Conservation (phyloP, 2,329 filamentous ascomycete species). For the Monilinia laxa region DNA sequence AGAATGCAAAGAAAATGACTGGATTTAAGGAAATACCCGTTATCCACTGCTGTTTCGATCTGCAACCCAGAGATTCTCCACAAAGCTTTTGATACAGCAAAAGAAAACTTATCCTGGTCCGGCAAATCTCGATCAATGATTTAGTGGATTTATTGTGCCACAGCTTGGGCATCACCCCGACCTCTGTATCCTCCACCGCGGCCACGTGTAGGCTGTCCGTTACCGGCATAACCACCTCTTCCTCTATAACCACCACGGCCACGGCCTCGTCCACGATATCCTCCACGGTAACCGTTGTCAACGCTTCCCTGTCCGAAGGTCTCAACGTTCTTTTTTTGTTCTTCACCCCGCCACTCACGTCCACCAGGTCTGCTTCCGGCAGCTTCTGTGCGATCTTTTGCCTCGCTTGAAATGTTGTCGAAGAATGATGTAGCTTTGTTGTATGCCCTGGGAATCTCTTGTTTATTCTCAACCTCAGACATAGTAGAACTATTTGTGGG, state of each 20-base stretch:
- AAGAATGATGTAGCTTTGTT: constrained; percentile 93
- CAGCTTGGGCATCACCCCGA: constrained; percentile 33
- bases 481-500: constrained; percentile 44
- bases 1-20: constrained; percentile 28
- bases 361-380: constrained; percentile 68
- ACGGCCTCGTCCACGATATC: constrained; percentile 76
- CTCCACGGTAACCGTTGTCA: constrained; percentile 71
- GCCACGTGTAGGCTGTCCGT: constrained; percentile 33
- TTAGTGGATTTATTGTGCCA: constrained; percentile 30
- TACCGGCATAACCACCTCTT: constrained; percentile 31
- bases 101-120: constrained; percentile 29
- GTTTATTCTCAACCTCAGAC: constrained; percentile 40
- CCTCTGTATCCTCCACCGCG: constrained; percentile 38
- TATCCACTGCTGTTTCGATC: constrained; percentile 25
- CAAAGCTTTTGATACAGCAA: constrained; percentile 37
- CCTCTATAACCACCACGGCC: constrained; percentile 45
- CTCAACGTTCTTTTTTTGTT: constrained; percentile 94
- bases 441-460: constrained; percentile 58
- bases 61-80: constrained; percentile 30
- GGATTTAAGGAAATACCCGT: constrained; percentile 27
- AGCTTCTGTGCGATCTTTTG: constrained; percentile 81
- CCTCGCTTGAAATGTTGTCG: constrained; percentile 95
- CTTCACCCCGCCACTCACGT: constrained; percentile 85
- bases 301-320: constrained; percentile 97
- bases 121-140: constrained; percentile 18